A percentile compares a stretch with the other conserved stretches of the same genome.
phyloP scores from a whole-genome alignment of 352 stramenopile genomes.

The Pythium chondricola region DNA sequence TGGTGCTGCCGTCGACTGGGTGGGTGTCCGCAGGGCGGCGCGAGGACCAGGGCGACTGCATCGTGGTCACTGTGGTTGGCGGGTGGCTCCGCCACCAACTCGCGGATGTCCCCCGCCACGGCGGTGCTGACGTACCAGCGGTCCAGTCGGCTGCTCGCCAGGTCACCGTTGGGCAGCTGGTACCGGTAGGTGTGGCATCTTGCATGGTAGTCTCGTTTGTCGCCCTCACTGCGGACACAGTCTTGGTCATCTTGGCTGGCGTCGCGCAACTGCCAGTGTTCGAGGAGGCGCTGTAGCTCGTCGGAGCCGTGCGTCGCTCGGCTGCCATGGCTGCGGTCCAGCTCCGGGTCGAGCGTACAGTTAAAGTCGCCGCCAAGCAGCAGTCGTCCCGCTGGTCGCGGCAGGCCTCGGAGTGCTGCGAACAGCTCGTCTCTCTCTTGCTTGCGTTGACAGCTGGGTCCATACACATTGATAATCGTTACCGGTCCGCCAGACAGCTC shows the following conservation, averaged over 20 bases:
- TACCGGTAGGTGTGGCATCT: conserved; percentile 5
- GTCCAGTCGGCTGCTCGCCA: conserved; percentile 1
- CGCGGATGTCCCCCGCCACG: not conserved
- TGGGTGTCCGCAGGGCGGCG: not conserved
- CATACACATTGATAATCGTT: conserved; percentile 5
- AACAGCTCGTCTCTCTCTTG: not conserved
- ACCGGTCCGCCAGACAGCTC: not conserved
- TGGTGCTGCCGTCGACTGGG: not conserved
- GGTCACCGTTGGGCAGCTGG: not conserved
- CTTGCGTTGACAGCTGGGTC: not conserved
- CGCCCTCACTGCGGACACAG: not conserved
- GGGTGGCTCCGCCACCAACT: not conserved
- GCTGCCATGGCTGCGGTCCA: not conserved
- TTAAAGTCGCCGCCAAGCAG: not conserved
- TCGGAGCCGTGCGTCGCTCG: not conserved
- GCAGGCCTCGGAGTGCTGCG: not conserved
- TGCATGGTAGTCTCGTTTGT: not conserved
- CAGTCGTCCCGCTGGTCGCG: not conserved
- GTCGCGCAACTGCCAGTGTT: not conserved
- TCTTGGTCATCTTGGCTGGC: not conserved
- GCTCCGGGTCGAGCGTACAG: not conserved
- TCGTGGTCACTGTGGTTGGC: conserved; percentile 6
- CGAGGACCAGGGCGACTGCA: not conserved
- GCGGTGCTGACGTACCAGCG: not conserved
- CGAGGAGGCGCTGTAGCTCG: not conserved